Evolutionary conservation across 768 basidiomycete species (phyloP), one percentile per base, ranked within the genome.

Genomic region (Kwoniella shandongensis): DNA sequence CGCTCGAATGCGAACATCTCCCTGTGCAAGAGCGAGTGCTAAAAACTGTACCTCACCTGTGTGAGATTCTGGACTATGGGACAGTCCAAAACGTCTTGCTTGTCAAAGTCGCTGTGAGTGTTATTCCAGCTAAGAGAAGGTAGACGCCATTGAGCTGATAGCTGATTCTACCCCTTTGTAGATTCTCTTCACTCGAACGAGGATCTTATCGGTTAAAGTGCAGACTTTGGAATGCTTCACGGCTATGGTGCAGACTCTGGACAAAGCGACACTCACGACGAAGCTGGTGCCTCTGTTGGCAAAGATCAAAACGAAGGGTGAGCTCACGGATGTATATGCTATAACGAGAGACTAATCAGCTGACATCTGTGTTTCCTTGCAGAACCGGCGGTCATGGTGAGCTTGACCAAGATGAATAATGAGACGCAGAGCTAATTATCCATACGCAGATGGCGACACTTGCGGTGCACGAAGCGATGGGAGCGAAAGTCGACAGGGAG

Each of bases 381-480:
- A 78, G 93, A 97, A 72, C 94, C 94, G 10, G 85, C 87, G 46
- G 94, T 98, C 4, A 96, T 91, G 84, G 89, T 91, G 22, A 61
- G 63, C n/a, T 58, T n/a, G 20, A 39, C 6, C 22, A 17, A 42
- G 7, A 32, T 13, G 4, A 18, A 44, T 51, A 36, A 23, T n/a
- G 42, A 42, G 13, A 13, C 32, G 53, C 42, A 38, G 13, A 44
- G 3, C 23, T 48, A 38, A 38, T 11, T 5, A 0, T 23, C 42
- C 12, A 17, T 26, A 4, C n/a, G n/a, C 61, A 90, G 89, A 88
- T 91, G 85, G 88, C 88, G 2, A 91, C 91, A 0, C 79, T 91
- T 40, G 83, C 83, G 20, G 91, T 97, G 0, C 93, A 97, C 78
- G 92, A 93, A 75, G 90, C 90, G 0, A 97, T 96, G 93, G 92